phyloP scores from a whole-genome alignment of 2,329 filamentous ascomycete genomes.

The Apiospora aurea region DNA sequence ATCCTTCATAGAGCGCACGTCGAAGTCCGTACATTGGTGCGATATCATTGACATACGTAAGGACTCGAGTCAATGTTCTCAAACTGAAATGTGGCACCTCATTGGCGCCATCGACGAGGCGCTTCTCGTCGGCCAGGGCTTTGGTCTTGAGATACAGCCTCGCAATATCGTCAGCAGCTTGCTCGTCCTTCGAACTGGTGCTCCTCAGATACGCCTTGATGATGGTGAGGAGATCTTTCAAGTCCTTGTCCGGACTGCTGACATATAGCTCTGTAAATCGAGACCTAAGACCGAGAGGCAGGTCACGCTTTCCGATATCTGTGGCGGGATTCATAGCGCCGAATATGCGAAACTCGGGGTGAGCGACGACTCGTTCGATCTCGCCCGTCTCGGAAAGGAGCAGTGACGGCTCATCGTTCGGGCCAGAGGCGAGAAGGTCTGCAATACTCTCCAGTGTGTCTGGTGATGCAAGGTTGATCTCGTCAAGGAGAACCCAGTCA shows the following conservation, averaged over 20 bases:
- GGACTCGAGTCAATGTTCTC: conserved; percentile 86
- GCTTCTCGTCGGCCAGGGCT: conserved; percentile 78
- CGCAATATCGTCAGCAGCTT: conserved; percentile 81
- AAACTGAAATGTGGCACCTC: conserved; percentile 98
- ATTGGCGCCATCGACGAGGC: conserved; percentile 91
- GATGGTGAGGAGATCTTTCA: conserved; percentile 86
- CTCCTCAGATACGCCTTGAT: conserved; percentile 87
- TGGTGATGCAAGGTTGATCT: conserved; percentile 94
- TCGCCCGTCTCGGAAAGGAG: conserved; percentile 92
- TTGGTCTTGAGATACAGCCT: conserved; percentile 90
- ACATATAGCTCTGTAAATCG: conserved; percentile 97
- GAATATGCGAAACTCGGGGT: conserved; percentile 94
- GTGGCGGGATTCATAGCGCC: conserved; percentile 99
- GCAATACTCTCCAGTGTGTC: conserved; percentile 95
- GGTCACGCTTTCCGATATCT: conserved; percentile 93
- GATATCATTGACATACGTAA: conserved; percentile 88
- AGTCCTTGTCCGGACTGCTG: conserved; percentile 83
- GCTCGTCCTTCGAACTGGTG: conserved; percentile 73
- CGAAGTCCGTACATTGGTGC: conserved; percentile 84
- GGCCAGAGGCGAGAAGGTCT: conserved; percentile 80
- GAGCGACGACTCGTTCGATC: conserved; percentile 86
- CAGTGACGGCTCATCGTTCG: conserved; percentile 77
- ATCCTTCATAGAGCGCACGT: conserved; percentile 89
- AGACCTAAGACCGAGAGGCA: conserved; percentile 86
- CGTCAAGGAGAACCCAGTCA: conserved; percentile 95